These are phyloP conservation scores for Psilocybe cubensis DNA, from an alignment of 768 basidiomycete genomes.

Conservation along the genomic window DNA sequence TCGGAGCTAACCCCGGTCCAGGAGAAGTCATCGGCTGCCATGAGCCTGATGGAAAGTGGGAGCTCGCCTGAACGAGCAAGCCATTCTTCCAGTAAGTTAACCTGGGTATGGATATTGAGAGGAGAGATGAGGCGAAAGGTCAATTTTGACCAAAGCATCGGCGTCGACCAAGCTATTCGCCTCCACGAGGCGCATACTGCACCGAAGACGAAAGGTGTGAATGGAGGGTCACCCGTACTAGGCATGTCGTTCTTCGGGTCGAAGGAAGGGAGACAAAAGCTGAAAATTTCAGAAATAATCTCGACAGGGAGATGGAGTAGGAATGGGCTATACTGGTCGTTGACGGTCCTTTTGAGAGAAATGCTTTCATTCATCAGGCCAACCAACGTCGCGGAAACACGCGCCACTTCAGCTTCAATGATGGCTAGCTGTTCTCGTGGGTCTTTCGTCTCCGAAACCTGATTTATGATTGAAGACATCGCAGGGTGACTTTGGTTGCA, in stretches of 20 bases:
- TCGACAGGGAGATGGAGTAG: constrained; percentile 21
- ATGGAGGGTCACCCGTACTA: constrained; percentile 3
- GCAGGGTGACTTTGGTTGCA: too few relatives aligned
- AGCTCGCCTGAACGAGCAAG: constrained; percentile 28
- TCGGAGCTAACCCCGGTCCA: constrained; percentile 18
- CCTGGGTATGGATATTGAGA: constrained; percentile 18
- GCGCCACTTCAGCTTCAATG: constrained; percentile 16
- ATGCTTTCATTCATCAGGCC: neutral
- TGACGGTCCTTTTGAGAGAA: constrained; percentile 19
- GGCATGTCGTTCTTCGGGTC: constrained; percentile 4
- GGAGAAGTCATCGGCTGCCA: constrained; percentile 16
- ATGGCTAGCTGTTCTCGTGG: constrained; percentile 17
- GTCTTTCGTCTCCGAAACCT: constrained; percentile 8
- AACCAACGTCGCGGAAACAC: constrained; percentile 6
- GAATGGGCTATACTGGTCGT: constrained; percentile 18
- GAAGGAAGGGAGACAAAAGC: constrained; percentile 17
- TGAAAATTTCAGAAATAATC: constrained; percentile 24
- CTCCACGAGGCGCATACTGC: constrained; percentile 31
- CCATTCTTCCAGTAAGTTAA: constrained; percentile 28
- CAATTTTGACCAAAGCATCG: constrained; percentile 27
- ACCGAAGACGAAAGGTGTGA: constrained; percentile 24
- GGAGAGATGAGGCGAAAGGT: constrained; percentile 23
- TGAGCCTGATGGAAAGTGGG: constrained; percentile 23
- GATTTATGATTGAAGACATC: too few relatives aligned
- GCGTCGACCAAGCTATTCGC: constrained; percentile 32